These are phyloP conservation scores for Pseudocercospora crystallina DNA, from an alignment of 2,329 filamentous ascomycete species.

Conservation along the genomic window DNA sequence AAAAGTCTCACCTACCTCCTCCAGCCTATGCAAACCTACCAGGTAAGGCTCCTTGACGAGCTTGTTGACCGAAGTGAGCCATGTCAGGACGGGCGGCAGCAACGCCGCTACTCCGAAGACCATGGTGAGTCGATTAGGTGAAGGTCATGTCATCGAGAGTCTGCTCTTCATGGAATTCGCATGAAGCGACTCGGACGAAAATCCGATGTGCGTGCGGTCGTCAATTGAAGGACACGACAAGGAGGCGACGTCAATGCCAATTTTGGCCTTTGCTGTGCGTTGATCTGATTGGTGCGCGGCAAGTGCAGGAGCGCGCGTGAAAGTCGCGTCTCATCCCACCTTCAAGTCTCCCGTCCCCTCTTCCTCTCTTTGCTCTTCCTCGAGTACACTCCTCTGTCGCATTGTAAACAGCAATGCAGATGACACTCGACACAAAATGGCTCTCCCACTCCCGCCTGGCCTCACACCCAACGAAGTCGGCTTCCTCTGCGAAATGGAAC, in stretches of 20 bases:
- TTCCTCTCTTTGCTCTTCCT: too few species aligned
- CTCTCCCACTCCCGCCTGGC: slow-evolving; percentile 61
- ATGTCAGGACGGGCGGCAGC: slow-evolving; percentile 26
- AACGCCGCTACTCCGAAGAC: slow-evolving; percentile 21
- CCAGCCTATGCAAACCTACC: slow-evolving; percentile 38
- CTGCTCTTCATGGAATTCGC: too few species aligned
- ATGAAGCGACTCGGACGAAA: too few species aligned
- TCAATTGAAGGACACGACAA: too few species aligned
- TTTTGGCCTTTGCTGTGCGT: too few species aligned
- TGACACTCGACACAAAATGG: slow-evolving; percentile 46
- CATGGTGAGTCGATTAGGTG: slow-evolving; percentile 14
- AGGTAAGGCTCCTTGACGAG: slow-evolving; percentile 60
- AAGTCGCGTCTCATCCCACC: not conserved
- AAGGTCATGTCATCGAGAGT: too few species aligned
- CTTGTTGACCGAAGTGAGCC: slow-evolving; percentile 43
- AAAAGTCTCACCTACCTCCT: slow-evolving; percentile 22
- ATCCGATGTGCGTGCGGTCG: too few species aligned
- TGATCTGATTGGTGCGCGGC: too few species aligned
- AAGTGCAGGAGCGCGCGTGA: not conserved
- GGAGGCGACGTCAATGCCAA: too few species aligned
- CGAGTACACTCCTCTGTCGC: too few species aligned
- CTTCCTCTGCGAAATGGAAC: slow-evolving; percentile 96
- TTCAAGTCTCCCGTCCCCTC: slow-evolving; percentile 6
- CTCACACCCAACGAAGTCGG: slow-evolving; percentile 85
- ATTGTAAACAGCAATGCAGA: too few species aligned